Base-by-base conservation (phyloP, 23 red algal species). In the Chondrus crispus region DNA sequence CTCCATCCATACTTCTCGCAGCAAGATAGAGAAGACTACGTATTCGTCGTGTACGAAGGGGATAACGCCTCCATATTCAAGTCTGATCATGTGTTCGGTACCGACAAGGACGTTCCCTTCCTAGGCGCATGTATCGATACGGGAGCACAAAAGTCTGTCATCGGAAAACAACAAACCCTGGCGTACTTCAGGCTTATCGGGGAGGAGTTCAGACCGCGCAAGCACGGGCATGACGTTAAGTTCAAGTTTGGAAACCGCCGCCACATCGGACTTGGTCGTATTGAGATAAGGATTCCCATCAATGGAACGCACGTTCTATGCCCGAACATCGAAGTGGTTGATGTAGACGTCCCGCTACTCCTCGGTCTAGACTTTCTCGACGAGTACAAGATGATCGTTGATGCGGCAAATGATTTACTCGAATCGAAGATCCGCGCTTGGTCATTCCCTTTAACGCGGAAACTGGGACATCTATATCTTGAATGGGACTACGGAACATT, bases 61-160 rank as follows among this genome's bases (percentile, higher is more conserved):
- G n/a, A n/a, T n/a, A n/a, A n/a, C n/a, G n/a, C n/a, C n/a, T n/a
- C n/a, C n/a, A n/a, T n/a, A n/a, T n/a, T n/a, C n/a, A n/a, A n/a
- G n/a, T n/a, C n/a, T n/a, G n/a, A n/a, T n/a, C 60, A 32, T 66
- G 26, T 2, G 18, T 22, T 19, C 60, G 35, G 60, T n/a, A 6
- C 26, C 8, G 60, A 19, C 60, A 32, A 66, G 60, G 26, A 66
- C 1, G 9, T 32, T 66, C 60, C 60, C 60, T 77, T 77, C 1
- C 38, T 39, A 20, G 81, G 81, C 12, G 81, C 54, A 58, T 85
- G 81, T 7, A 35, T 85, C 22, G 81, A 85, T 41, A 66, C 81
- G 13, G 81, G 57, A 38, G 81, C 81, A 42, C 26, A 62, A 62
- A 42, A 44, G 19, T 46, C 49, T 43, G 60, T 85, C 0, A 85